Evolutionary conservation across 2,329 filamentous ascomycete species (phyloP).

Genomic region (Xylariaceae sp.): DNA sequence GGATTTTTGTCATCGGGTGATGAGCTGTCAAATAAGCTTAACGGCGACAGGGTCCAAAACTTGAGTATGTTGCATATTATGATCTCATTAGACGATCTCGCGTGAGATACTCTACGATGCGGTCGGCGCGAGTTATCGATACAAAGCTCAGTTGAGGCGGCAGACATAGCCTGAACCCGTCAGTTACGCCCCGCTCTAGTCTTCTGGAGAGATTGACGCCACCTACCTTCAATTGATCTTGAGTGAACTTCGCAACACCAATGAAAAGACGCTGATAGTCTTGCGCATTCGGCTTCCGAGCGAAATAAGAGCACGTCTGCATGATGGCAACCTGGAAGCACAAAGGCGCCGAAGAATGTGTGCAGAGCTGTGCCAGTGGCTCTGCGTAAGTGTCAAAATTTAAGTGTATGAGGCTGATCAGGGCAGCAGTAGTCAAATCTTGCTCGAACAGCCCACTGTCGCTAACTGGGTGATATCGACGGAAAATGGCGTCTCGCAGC

Average conservation of each 20-base stretch:
- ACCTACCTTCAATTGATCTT: slow-evolving; percentile 51
- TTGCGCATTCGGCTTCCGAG: slow-evolving; percentile 45
- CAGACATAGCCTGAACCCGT: slow-evolving; percentile 35
- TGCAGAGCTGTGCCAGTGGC: slow-evolving; percentile 52
- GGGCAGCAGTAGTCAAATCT: slow-evolving; percentile 62
- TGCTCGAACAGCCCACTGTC: slow-evolving; percentile 55
- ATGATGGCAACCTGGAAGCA: slow-evolving; percentile 61
- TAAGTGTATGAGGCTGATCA: slow-evolving; percentile 61
- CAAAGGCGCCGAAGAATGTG: slow-evolving; percentile 52
- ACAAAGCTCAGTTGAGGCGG: slow-evolving; percentile 36
- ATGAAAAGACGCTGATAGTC: slow-evolving; percentile 54
- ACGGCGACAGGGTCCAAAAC: slow-evolving; percentile 54
- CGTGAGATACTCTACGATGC: slow-evolving; percentile 39
- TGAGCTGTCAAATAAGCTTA: slow-evolving; percentile 43
- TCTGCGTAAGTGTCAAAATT: slow-evolving; percentile 57
- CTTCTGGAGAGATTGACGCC: slow-evolving; percentile 16
- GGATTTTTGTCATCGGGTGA: slow-evolving; percentile 34
- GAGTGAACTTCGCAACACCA: slow-evolving; percentile 53
- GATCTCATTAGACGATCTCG: slow-evolving; percentile 34
- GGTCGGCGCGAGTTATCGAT: slow-evolving; percentile 37
- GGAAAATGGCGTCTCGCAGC: slow-evolving; percentile 62
- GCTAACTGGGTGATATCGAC: slow-evolving; percentile 43
- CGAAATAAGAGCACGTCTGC: slow-evolving; percentile 61
- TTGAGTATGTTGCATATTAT: slow-evolving; percentile 52
- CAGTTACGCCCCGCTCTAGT: slow-evolving; percentile 10